Conservation (phyloP, 2,329 filamentous ascomycete species). For the Clonostachys chloroleuca region DNA sequence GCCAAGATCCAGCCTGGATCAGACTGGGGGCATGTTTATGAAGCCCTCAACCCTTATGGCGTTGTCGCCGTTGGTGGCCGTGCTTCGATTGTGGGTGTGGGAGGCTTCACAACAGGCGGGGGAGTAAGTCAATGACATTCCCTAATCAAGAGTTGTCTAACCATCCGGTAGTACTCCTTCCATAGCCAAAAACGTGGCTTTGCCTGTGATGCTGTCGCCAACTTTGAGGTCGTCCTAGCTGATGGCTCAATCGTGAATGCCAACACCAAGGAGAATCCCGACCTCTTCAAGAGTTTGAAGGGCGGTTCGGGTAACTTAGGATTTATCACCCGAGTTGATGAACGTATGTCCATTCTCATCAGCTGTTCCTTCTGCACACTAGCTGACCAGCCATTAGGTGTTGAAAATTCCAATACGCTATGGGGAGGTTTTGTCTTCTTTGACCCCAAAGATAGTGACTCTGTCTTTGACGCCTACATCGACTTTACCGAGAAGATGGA, state of each 20-base stretch:
- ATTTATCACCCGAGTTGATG: conserved; percentile 17
- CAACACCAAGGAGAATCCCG: conserved; percentile 23
- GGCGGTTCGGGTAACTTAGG: conserved; percentile 39
- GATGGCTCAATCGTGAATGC: conserved; percentile 32
- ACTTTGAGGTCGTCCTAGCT: conserved; percentile 34
- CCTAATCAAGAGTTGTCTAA: not conserved
- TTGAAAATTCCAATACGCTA: conserved; percentile 13
- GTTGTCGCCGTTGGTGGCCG: conserved; percentile 35
- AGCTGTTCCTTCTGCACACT: too few species aligned
- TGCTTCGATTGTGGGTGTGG: conserved; percentile 25
- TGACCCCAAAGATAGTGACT: conserved; percentile 10
- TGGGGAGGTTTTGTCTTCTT: conserved; percentile 23
- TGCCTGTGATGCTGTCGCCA: conserved; percentile 29
- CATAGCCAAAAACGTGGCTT: conserved; percentile 25
- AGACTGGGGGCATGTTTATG: conserved; percentile 25
- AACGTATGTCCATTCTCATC: conserved; percentile 7
- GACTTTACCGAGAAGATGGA: conserved; percentile 18
- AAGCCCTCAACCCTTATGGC: conserved; percentile 13
- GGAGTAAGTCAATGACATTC: conserved; percentile 10
- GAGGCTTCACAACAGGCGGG: conserved; percentile 26
- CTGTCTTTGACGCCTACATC: conserved; percentile 20
- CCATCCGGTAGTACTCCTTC: conserved; percentile 15
- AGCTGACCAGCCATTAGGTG: conserved; percentile 18
- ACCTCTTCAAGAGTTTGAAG: conserved; percentile 36
- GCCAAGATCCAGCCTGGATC: conserved; percentile 35